Evolutionary conservation across 2,329 filamentous ascomycete genomes (phyloP), one percentile per base, ranked within the genome.

Genomic region (Tolypocladium cylindrosporum): DNA sequence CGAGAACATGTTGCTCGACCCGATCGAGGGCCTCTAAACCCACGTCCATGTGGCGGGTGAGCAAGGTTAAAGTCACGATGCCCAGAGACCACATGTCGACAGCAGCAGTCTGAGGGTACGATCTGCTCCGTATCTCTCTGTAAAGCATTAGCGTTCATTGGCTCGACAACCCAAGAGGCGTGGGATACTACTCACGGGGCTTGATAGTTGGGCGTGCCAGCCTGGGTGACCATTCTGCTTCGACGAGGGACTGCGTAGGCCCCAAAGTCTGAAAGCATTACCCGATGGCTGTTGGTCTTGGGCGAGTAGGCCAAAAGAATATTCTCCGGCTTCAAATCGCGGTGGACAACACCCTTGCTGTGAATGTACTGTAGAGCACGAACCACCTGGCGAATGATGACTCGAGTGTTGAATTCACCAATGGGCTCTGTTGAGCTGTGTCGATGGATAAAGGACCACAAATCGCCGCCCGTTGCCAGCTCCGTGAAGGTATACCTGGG

Each of bases 11-110:
- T 50, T 74, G 69, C 5, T 62, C 60, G 60, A 69, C 61, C 14
- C 60, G 61, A 51, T 64, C 68, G 16, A 74, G 58, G 16, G 67
- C 63, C n/a, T 61, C 58, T 13, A 68, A 59, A 13, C 63, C 56
- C 2, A 55, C 45, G 0, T 62, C 62, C 40, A 57, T 61, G 37
- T 61, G 58, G 4, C 65, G 65, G n/a, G 67, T 64, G 11, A 74
- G 58, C 36, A 76, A 63, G 27, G 72, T 69, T 1, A 81, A 59
- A 0, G 71, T 64, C 4, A 82, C 69, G 56, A 81, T 70, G 0
- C 80, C 80, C 19, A 82, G 64, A 4, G 79, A 75, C 80, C 80
- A 83, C 27, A 82, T 75, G 59, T 83, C 80, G 7, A 80, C 76
- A 55, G 57, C 72, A 19, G 61, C 65, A 56, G 66, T 80, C 68